Conservation (phyloP, 1,284 basidiomycete species). For the Coniferiporia weirii region DNA sequence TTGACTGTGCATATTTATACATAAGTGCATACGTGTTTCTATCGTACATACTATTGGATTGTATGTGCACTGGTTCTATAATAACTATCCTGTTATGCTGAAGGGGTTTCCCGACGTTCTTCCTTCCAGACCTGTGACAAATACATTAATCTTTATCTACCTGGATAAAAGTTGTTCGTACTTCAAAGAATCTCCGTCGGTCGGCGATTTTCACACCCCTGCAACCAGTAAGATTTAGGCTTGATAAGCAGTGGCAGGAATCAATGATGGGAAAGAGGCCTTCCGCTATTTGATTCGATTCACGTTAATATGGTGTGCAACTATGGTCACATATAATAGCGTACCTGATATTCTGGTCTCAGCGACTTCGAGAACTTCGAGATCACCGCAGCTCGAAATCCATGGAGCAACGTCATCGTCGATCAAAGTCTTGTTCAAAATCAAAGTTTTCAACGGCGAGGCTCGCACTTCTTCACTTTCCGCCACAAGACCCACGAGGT, state of each 20-base stretch:
- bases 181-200: conserved; percentile 64
- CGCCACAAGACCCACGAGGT: conserved; percentile 45
- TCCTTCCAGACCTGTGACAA: conserved; percentile 11
- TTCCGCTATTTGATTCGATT: conserved; percentile 34
- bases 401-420: conserved; percentile 51
- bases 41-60: not conserved
- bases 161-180: conserved; percentile 20
- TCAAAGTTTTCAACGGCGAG: conserved; percentile 41
- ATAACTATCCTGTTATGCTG: not conserved
- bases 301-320: not conserved
- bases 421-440: conserved; percentile 57
- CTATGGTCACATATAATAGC: conserved; percentile 15
- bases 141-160: not conserved
- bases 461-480: conserved; percentile 27
- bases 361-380: conserved; percentile 46
- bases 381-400: conserved; percentile 44
- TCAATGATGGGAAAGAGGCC: conserved; percentile 56
- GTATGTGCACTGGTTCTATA: not conserved
- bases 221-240: conserved; percentile 61
- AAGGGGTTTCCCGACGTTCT: not conserved
- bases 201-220: conserved; percentile 54
- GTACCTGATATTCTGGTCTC: conserved; percentile 57
- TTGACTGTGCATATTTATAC: conserved; percentile 19
- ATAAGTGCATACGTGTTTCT: not conserved
- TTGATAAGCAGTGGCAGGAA: conserved; percentile 44